Evolutionary conservation across 331 rosid species (phyloP).

Genomic region (Stylosanthes scabra): DNA sequence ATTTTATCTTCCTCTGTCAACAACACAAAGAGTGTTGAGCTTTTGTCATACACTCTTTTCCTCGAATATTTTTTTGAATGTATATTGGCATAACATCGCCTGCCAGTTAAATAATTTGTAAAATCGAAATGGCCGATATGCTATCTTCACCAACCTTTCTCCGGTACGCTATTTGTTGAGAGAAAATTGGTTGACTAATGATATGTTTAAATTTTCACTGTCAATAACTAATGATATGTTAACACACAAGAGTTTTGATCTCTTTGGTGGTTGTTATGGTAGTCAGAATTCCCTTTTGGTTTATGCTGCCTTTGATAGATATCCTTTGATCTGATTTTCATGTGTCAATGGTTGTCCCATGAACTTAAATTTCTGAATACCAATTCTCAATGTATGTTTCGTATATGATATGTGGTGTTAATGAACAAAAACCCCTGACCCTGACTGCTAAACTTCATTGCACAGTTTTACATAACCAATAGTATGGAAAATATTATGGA

Average conservation of each 20-base stretch:
- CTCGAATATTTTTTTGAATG: not conserved
- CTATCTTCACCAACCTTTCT: not conserved
- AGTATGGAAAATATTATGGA: too few relatives aligned
- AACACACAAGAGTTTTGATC: slow-evolving; percentile 1
- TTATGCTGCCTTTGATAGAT: not conserved
- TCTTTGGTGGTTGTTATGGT: slow-evolving; percentile 11
- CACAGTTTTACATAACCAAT: too few relatives aligned
- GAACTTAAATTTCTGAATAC: slow-evolving; percentile 14
- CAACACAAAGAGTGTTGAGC: not conserved
- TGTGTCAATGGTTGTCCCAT: slow-evolving; percentile 15
- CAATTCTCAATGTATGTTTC: slow-evolving; percentile 9
- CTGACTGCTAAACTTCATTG: too few relatives aligned
- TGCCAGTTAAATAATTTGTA: not conserved
- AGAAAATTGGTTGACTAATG: not conserved
- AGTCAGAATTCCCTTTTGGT: not conserved
- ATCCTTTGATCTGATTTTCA: slow-evolving; percentile 4
- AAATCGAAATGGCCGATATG: slow-evolving; percentile 19
- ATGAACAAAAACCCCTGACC: not conserved
- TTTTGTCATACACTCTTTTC: slow-evolving; percentile 31
- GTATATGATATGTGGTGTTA: not conserved
- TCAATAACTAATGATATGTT: not conserved
- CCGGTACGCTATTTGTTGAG: not conserved
- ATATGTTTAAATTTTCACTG: not conserved
- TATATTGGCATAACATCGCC: slow-evolving; percentile 8
- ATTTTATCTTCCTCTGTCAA: slow-evolving; percentile 7